A percentile compares a stretch with the other conserved stretches of the same genome.
These are phyloP conservation scores for Coemansia sp. DNA, from an alignment of 192 early-diverging fungal genomes.

Conservation along the genomic window DNA sequence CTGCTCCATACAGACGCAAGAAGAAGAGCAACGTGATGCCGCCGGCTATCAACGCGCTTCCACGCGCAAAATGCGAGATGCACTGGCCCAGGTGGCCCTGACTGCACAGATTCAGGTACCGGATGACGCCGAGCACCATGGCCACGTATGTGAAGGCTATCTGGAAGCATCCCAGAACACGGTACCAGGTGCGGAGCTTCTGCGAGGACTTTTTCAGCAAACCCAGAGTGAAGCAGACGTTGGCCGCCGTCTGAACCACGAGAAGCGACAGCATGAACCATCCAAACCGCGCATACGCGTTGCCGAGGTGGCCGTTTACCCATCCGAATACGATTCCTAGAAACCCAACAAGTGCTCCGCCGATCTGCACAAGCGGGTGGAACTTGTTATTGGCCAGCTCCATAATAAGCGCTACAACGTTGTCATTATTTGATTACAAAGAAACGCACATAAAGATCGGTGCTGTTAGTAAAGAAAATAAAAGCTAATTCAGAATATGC, in stretches of 20 bases:
- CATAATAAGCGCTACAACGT: constrained; percentile 53
- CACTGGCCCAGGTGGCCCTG: constrained; percentile 65
- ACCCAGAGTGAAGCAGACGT: constrained; percentile 41
- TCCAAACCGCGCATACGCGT: constrained; percentile 61
- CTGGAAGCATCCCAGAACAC: constrained; percentile 39
- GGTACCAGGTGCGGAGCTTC: constrained; percentile 26
- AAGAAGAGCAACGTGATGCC: constrained; percentile 51
- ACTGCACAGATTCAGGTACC: constrained; percentile 59
- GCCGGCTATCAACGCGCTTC: constrained; percentile 58
- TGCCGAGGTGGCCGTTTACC: constrained; percentile 55
- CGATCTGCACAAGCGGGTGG: constrained; percentile 58
- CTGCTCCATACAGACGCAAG: constrained; percentile 57
- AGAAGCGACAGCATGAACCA: constrained; percentile 57
- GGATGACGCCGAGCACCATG: constrained; percentile 64
- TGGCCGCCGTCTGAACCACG: constrained; percentile 50
- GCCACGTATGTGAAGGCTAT: constrained; percentile 60
- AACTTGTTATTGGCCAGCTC: constrained; percentile 54
- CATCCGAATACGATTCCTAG: constrained; percentile 63
- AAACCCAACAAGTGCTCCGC: constrained; percentile 48
- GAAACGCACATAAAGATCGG: too few relatives aligned
- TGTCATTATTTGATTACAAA: background rate
- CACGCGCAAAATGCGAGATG: constrained; percentile 68
- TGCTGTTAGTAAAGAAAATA: too few relatives aligned
- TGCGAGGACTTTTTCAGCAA: constrained; percentile 21
- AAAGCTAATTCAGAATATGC: too few relatives aligned